Conservation (phyloP, 495 filamentous ascomycete species). For the Aspergillus mulundensis region DNA sequence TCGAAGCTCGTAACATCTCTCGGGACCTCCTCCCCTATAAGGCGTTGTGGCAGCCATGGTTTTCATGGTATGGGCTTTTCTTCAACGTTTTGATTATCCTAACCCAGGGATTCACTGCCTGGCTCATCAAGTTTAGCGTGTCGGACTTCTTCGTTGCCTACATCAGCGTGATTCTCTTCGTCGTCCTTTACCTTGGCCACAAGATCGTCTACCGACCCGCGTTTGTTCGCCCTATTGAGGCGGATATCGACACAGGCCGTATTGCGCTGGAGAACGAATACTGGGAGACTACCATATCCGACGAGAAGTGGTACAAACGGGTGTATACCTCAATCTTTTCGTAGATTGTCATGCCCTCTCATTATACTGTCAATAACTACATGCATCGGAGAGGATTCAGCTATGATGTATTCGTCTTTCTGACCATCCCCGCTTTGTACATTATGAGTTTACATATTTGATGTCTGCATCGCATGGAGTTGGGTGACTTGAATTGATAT, state of each 20-base stretch:
- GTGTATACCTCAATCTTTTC: constrained; percentile 22
- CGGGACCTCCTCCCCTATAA: constrained; percentile 55
- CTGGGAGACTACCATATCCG: constrained; percentile 43
- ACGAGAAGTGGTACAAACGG: constrained; percentile 35
- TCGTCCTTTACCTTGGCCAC: constrained; percentile 55
- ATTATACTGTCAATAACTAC: neutral
- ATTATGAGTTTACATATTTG: constrained; percentile 5
- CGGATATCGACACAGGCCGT: constrained; percentile 49
- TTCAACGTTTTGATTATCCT: constrained; percentile 63
- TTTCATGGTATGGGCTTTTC: constrained; percentile 57
- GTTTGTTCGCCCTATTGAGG: constrained; percentile 41
- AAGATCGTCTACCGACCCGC: constrained; percentile 46
- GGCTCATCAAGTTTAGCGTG: constrained; percentile 56
- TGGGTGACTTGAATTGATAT: neutral
- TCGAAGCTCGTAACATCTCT: constrained; percentile 54
- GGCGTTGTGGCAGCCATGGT: constrained; percentile 55
- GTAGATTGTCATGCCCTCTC: constrained; percentile 7
- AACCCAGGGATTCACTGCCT: constrained; percentile 67
- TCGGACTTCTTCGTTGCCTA: constrained; percentile 59
- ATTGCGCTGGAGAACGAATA: constrained; percentile 35
- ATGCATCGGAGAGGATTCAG: neutral
- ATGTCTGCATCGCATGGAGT: constrained; percentile 4
- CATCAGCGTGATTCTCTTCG: constrained; percentile 58
- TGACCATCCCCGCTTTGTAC: constrained; percentile 1
- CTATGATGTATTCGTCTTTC: neutral